A percentile compares a stretch with the other conserved stretches of the same genome.
Evolutionary conservation across 2,329 filamentous ascomycete species (phyloP).

Genomic region (Ploettnerulaceae sp.): DNA sequence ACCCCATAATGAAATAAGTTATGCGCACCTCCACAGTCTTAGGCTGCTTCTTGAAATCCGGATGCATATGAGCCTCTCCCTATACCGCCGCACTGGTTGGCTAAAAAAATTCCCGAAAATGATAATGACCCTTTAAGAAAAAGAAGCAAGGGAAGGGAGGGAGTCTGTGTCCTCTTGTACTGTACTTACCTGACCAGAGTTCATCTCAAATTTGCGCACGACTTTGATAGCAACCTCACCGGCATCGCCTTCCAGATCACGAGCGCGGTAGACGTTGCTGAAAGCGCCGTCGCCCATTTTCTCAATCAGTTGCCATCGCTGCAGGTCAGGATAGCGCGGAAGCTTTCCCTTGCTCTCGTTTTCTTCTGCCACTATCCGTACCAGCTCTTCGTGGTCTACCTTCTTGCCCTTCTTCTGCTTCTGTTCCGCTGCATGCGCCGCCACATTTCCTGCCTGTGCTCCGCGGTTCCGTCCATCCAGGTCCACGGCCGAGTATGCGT

Average conservation of each 20-base stretch:
- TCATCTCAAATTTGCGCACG: constrained; percentile 98
- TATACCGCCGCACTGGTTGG: constrained; percentile 56
- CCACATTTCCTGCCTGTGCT: constrained; percentile 61
- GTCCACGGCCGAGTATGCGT: constrained; percentile 59
- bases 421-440: constrained; percentile 60
- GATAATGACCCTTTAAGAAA: constrained; percentile 11
- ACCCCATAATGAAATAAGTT: constrained; percentile 35
- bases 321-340: constrained; percentile 77
- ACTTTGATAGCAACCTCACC: constrained; percentile 96
- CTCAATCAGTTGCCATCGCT: constrained; percentile 80
- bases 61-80: constrained; percentile 90
- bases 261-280: constrained; percentile 94
- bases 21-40: constrained; percentile 94
- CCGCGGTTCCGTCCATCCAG: constrained; percentile 59
- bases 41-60: constrained; percentile 90
- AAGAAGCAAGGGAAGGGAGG: constrained; percentile 30
- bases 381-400: constrained; percentile 64
- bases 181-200: constrained; percentile 93
- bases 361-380: constrained; percentile 87
- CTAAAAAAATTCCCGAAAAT: constrained; percentile 24
- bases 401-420: constrained; percentile 43
- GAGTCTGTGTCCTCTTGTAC: constrained; percentile 18
- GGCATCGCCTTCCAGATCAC: constrained; percentile 64
- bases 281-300: constrained; percentile 99
- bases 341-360: constrained; percentile 80